Conservation (phyloP, 129 eudicot species). For the Flaveria bidentis region DNA sequence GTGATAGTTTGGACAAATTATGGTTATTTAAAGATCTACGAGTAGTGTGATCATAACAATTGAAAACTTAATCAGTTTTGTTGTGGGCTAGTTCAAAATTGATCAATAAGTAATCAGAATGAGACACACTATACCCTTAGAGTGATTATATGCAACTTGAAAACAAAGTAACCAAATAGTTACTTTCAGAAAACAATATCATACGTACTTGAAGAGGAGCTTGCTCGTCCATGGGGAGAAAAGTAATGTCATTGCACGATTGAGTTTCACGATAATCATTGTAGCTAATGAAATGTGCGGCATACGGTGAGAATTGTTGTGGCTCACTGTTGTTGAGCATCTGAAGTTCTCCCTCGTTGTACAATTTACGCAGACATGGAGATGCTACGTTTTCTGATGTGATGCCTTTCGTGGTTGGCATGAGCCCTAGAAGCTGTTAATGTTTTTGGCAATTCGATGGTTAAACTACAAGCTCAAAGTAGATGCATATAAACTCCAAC, state of each 20-base stretch:
- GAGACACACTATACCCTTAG: not conserved
- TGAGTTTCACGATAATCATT: slow-evolving; percentile 56
- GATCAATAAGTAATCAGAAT: not conserved
- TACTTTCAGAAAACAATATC: not conserved
- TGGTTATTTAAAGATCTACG: not conserved
- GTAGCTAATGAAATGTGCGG: slow-evolving; percentile 67
- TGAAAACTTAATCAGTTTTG: not conserved
- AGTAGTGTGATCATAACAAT: not conserved
- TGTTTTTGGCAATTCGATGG: slow-evolving; percentile 5
- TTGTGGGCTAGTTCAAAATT: not conserved
- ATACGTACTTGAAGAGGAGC: slow-evolving; percentile 76
- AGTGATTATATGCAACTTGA: not conserved
- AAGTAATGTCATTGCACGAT: slow-evolving; percentile 79
- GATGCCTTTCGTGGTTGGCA: slow-evolving; percentile 69
- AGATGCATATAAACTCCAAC: no score
- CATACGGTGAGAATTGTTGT: slow-evolving; percentile 56
- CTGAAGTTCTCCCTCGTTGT: slow-evolving; percentile 64
- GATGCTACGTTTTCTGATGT: slow-evolving; percentile 73
- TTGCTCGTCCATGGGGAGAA: slow-evolving; percentile 69
- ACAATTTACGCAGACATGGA: slow-evolving; percentile 65
- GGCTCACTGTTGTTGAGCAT: slow-evolving; percentile 67
- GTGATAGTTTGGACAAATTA: no score
- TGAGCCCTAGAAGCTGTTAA: slow-evolving; percentile 81
- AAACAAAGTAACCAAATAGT: not conserved
- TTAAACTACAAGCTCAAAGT: slow-evolving; percentile 4